phyloP scores from a whole-genome alignment of 495 filamentous ascomycete species.

The Lasiosphaeria hispida region DNA sequence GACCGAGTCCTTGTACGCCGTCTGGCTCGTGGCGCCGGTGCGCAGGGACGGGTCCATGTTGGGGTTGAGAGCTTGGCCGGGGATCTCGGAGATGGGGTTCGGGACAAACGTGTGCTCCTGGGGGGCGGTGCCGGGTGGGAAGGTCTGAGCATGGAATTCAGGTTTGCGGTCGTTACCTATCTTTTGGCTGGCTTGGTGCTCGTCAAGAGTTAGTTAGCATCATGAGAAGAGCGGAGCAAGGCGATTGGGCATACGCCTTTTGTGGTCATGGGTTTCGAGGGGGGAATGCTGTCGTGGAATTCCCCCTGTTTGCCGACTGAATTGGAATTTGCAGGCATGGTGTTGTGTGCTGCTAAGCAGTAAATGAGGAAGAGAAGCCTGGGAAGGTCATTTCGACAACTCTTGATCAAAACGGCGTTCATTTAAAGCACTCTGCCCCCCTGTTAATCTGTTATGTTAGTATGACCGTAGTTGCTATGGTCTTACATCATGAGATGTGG shows the following conservation, averaged over 20 bases:
- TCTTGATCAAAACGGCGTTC: too few relatives aligned
- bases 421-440: too few relatives aligned
- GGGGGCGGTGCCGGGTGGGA: constrained; percentile 65
- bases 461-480: too few relatives aligned
- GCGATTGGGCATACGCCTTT: constrained; percentile 49
- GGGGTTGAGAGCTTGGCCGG: constrained; percentile 49
- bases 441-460: too few relatives aligned
- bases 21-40: constrained; percentile 55
- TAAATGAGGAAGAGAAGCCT: too few relatives aligned
- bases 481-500: too few relatives aligned
- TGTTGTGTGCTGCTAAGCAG: too few relatives aligned
- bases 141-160: constrained; percentile 59
- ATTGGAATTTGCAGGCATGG: constrained; percentile 58
- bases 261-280: constrained; percentile 51
- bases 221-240: neutral
- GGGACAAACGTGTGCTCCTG: constrained; percentile 53
- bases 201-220: neutral
- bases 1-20: constrained; percentile 58
- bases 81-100: constrained; percentile 23
- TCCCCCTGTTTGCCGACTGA: constrained; percentile 55
- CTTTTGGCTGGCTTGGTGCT: constrained; percentile 51
- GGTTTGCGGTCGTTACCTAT: constrained; percentile 57
- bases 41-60: constrained; percentile 14
- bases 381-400: too few relatives aligned
- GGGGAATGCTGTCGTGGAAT: constrained; percentile 52